Conservation (phyloP, 75 land plant species). For the Picea sitchensis region DNA sequence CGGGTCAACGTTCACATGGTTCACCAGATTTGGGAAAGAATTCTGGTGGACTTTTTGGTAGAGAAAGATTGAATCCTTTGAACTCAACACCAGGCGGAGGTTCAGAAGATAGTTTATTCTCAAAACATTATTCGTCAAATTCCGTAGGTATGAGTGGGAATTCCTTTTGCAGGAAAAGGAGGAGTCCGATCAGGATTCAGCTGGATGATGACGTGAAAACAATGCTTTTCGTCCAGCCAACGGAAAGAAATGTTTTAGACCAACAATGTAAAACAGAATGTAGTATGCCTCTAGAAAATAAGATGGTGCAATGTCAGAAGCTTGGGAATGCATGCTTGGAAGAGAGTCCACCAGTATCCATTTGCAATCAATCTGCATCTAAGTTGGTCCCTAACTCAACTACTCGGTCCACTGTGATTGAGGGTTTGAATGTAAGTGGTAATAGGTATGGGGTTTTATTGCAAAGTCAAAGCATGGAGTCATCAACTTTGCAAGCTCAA, state of each 20-base stretch:
- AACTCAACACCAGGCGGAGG: slow-evolving; percentile 25
- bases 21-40: slow-evolving; percentile 7
- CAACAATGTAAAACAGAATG: not conserved
- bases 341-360: too few species aligned
- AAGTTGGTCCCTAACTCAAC: not conserved
- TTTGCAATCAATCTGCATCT: not conserved
- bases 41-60: slow-evolving; percentile 7
- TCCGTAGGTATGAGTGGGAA: slow-evolving; percentile 43
- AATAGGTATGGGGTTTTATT: not conserved
- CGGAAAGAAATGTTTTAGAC: not conserved
- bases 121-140: slow-evolving; percentile 20
- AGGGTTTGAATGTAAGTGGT: slow-evolving; percentile 6
- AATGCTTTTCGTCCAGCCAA: not conserved
- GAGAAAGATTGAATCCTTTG: not conserved
- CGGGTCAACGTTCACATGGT: slow-evolving; percentile 8
- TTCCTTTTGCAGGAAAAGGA: slow-evolving; percentile 40
- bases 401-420: not conserved
- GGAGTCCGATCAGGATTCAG: slow-evolving; percentile 17
- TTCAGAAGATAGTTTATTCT: not conserved
- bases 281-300: not conserved
- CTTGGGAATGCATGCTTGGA: not conserved
- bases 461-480: not conserved
- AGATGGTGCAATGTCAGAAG: not conserved
- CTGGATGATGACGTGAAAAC: not conserved
- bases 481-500: not conserved